Percentiles rank a stretch among this genome's conserved stretches.
Evolutionary conservation across 2,329 filamentous ascomycete species (phyloP).

Genomic region (Epichloe festucae): DNA sequence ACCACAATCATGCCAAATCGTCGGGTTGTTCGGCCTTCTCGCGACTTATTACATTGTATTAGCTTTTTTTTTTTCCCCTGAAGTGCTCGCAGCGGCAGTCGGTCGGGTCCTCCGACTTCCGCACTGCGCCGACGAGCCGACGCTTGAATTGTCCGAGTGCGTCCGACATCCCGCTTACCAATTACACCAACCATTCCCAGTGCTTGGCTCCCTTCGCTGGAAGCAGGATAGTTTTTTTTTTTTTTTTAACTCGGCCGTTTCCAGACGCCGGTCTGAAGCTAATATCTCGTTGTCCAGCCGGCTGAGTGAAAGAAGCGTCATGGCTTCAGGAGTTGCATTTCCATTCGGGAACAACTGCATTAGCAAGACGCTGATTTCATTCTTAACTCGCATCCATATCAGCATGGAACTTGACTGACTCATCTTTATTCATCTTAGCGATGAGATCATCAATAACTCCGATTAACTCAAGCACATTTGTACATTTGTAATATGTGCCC

Average conservation of each 20-base stretch:
- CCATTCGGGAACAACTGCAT: too few species aligned
- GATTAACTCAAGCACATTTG: background rate
- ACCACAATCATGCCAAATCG: background rate
- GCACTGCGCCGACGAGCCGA: background rate
- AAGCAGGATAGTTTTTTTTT: too few species aligned
- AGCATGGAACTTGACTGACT: background rate
- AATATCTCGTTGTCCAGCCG: too few species aligned
- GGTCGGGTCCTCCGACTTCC: background rate
- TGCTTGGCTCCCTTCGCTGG: too few species aligned
- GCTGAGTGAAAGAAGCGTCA: background rate
- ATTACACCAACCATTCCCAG: too few species aligned
- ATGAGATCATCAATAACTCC: slow-evolving; percentile 4
- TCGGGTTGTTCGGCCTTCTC: background rate
- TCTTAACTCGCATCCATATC: too few species aligned
- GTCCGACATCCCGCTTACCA: background rate
- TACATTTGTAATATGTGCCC: background rate
- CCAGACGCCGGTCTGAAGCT: too few species aligned
- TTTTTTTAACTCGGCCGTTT: too few species aligned
- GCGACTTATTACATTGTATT: too few species aligned
- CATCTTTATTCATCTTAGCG: background rate
- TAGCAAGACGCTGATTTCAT: too few species aligned
- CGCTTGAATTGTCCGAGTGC: background rate
- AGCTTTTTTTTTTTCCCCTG: too few species aligned
- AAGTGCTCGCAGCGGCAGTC: background rate
- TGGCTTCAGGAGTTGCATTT: background rate